Evolutionary conservation across 2,329 filamentous ascomycete genomes (phyloP).

Genomic region (Colletotrichum filicis): DNA sequence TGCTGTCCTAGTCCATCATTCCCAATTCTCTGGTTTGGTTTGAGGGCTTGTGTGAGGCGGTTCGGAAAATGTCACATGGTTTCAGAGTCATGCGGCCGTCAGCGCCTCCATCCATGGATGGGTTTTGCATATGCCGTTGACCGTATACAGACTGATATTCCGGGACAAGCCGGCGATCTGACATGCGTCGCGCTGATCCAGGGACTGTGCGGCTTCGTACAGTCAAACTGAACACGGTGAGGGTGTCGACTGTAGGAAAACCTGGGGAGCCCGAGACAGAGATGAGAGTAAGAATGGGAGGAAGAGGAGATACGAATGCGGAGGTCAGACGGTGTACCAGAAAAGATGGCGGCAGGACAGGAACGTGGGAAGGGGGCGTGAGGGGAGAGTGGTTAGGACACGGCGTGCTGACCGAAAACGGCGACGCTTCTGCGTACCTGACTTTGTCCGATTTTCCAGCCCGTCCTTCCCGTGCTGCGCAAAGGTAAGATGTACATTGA

Average conservation of each 20-base stretch:
- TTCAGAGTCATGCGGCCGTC: conserved; percentile 15
- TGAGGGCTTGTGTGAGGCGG: neutral
- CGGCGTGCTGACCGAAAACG: conserved; percentile 24
- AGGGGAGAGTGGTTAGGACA: conserved; percentile 5
- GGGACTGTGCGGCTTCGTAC: conserved; percentile 9
- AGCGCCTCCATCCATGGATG: neutral
- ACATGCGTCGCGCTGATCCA: neutral
- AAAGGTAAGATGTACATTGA: neutral
- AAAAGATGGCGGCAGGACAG: conserved; percentile 5
- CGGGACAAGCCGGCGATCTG: neutral
- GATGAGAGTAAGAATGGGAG: neutral
- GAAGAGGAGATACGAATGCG: conserved; percentile 11
- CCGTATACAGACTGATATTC: neutral
- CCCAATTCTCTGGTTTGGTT: neutral
- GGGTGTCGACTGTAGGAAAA: neutral
- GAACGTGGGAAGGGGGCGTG: conserved; percentile 4
- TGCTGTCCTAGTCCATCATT: neutral
- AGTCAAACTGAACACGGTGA: neutral
- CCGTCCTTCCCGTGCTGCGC: neutral
- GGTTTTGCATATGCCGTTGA: neutral
- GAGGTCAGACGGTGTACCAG: conserved; percentile 6
- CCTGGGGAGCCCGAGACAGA: neutral
- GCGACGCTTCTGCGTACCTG: conserved; percentile 1
- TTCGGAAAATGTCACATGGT: conserved; percentile 19
- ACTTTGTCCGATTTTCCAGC: neutral